phyloP scores from a whole-genome alignment of 2,329 filamentous ascomycete species.

The Aspergillus tanneri region DNA sequence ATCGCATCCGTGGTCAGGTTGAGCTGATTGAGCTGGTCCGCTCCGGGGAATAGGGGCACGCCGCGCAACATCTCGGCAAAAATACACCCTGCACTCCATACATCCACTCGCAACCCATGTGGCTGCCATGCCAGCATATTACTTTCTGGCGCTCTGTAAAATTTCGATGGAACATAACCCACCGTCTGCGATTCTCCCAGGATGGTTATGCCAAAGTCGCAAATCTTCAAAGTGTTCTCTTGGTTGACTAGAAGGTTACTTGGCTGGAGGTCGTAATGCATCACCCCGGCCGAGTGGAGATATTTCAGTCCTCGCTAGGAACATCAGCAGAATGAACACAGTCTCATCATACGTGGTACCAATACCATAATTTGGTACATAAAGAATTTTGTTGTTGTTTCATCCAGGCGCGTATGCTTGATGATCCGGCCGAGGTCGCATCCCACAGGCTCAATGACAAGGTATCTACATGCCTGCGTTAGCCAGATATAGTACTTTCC shows the following conservation, averaged over 20 bases:
- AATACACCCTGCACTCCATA: slow-evolving; percentile 99
- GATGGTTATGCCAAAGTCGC: slow-evolving; percentile 94
- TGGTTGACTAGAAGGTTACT: slow-evolving; percentile 99
- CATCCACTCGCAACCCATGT: slow-evolving; percentile 98
- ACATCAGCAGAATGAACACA: neutral
- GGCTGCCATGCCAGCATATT: slow-evolving; percentile 99
- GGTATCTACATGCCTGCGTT: slow-evolving; percentile 63
- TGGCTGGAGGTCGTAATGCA: slow-evolving; percentile 95
- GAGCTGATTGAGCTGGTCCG: slow-evolving; percentile 99
- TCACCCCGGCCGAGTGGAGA: slow-evolving; percentile 95
- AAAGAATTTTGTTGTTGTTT: slow-evolving; percentile 99
- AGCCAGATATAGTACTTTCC: slow-evolving; percentile 12
- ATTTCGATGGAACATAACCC: slow-evolving; percentile 95
- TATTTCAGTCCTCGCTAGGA: slow-evolving; percentile 91
- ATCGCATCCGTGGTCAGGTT: slow-evolving; percentile 97
- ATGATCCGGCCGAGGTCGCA: slow-evolving; percentile 94
- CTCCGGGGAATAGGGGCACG: slow-evolving; percentile 95
- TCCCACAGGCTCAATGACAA: slow-evolving; percentile 93
- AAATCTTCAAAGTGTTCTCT: slow-evolving; percentile 99
- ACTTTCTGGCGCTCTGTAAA: slow-evolving; percentile 98
- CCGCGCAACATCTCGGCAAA: slow-evolving; percentile 99
- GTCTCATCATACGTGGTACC: slow-evolving; percentile 11
- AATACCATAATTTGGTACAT: slow-evolving; percentile 94
- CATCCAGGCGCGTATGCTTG: slow-evolving; percentile 90
- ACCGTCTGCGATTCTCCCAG: slow-evolving; percentile 99